A percentile compares a stretch with the other conserved stretches of the same genome.
phyloP scores from a whole-genome alignment of 257 asterid species.

The Nicotiana sylvestris region DNA sequence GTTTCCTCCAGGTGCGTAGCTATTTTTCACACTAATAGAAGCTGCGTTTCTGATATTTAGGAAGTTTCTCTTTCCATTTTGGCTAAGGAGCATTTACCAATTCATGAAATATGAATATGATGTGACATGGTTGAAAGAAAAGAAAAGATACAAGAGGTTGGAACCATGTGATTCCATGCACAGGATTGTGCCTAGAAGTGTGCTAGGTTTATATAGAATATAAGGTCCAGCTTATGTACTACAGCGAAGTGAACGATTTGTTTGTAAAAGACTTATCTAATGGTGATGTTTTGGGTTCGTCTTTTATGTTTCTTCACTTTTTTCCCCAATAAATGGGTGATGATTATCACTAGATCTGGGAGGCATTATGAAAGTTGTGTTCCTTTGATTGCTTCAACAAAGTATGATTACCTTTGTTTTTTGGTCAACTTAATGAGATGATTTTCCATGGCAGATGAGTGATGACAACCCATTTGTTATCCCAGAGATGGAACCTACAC shows the following conservation, averaged over 20 bases:
- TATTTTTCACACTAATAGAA: constrained; percentile 7
- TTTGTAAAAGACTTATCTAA: not conserved
- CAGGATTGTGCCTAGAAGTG: not conserved
- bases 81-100: constrained; percentile 3
- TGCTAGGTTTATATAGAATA: constrained; percentile 4
- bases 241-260: not conserved
- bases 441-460: constrained; percentile 66
- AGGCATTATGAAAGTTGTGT: not conserved
- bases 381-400: not conserved
- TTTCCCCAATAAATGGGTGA: not conserved
- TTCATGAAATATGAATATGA: not conserved
- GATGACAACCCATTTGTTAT: constrained; percentile 84
- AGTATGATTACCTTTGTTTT: not conserved
- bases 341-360: not conserved
- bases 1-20: constrained; percentile 57
- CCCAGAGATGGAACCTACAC: constrained; percentile 97
- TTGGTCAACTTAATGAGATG: not conserved
- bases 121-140: constrained; percentile 3
- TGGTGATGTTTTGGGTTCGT: not conserved
- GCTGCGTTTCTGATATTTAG: constrained; percentile 2
- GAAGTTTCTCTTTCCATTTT: constrained; percentile 18
- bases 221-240: not conserved
- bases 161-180: not conserved
- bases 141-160: not conserved
- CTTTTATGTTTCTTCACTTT: not conserved